Evolutionary conservation across 2,329 filamentous ascomycete species (phyloP), one percentile per base, ranked within the genome.

Genomic region (Trichoderma semiorbis): DNA sequence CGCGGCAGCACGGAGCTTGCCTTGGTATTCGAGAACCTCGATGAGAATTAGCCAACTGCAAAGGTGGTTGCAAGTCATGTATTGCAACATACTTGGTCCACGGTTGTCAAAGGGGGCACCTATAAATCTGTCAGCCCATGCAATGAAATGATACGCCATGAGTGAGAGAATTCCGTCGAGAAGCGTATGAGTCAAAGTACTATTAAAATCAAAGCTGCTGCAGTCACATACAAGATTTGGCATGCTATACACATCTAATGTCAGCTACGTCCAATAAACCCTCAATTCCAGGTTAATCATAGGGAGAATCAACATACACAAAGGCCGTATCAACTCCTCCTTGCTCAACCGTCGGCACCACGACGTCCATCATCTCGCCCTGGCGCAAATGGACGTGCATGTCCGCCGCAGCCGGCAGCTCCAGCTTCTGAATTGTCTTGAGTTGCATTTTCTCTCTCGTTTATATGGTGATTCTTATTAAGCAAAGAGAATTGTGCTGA

Each of bases 321-420:
- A 85, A 86, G 70, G 85, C 90, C 14, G 89, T 89, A 78, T 92
- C 88, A 74, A 92, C 89, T 64, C 91, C 91, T 75, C 90, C 90
- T 72, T 85, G 80, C 67, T 86, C 85, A 73, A 88, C 80, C 21
- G 84, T 84, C 47, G 85, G 85, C 58, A 82, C 83, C 26, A 88
- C 86, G 39, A 85, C 77, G 72, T 89, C 83, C 86, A 91, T 90
- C 84, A 90, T 87, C 72, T 87, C 84, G 24, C 87, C 91, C 79
- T 93, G 89, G 34, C 91, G 88, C 75, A 93, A 84, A 80, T 93
- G 91, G 76, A 93, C 91, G 76, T 91, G 89, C 81, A 92, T 89
- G 80, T 92, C 90, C 67, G 90, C 90, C 73, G 89, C 84, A 26
- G 90, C 85, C 64, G 89, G 89, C 76, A 92, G 84, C 82, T 89